Evolutionary conservation across 2,329 filamentous ascomycete genomes (phyloP), one percentile per base, ranked within the genome.

Genomic region (Shiraia sp.): DNA sequence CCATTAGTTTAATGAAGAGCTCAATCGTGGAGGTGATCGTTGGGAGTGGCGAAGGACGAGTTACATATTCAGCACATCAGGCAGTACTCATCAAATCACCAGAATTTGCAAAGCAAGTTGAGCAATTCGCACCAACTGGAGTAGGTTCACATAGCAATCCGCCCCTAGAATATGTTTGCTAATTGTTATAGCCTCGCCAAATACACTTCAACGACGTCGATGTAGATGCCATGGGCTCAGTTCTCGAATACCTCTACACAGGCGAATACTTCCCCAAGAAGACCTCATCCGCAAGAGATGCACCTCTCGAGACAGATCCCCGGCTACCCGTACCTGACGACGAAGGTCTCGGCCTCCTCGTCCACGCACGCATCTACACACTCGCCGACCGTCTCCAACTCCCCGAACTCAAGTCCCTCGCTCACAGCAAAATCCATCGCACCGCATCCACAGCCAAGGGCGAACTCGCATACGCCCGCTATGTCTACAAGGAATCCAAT

Each of bases 391-490:
- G 87, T 70, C 84, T 93, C 47, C 80, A 82, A 28, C 73, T 78
- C 13, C 73, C 74, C 0, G 75, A 75, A 8, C 82, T 96, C 49
- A 88, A 88, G 70, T 81, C 78, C 13, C 82, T 96, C 19, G 86
- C 90, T 2, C 88, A 88, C 66, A 84, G 82, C 66, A 96, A 96
- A 77, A 96, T 96, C 60, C 90, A 96, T 75, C 88, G 88, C 67
- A 87, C 95, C 60, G 86, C 90, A 63, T 89, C 86, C 31, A 95
- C 88, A 0, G 89, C 90, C 25, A 86, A 86, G 72, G 91, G 90
- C 68, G 91, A 96, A 76, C 91, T 96, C 63, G 83, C 85, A 17
- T 96, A 96, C 70, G 91, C 91, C 7, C 83, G 90, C 66, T 96
- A 90, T 73, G 87, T 95, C 23, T 96, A 96, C 75, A 82, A 82